A percentile compares a stretch with the other conserved stretches of the same genome.
phyloP scores from a whole-genome alignment of 768 basidiomycete genomes.

The Sporobolomyces roseus region DNA sequence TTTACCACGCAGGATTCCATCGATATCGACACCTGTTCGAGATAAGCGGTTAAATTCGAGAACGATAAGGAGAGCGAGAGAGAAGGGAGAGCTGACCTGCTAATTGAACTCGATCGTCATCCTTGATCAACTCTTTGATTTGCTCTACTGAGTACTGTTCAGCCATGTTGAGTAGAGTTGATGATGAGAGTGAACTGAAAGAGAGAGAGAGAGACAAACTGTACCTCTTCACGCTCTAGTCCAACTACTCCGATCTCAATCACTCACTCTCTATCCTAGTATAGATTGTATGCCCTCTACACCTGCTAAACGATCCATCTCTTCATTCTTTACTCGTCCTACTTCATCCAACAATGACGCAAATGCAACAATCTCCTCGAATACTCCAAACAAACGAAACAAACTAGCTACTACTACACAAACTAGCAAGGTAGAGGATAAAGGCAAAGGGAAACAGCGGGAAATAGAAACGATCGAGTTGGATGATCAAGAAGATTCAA shows the following conservation, averaged over 20 bases:
- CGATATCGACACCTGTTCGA: constrained; percentile 57
- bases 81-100: constrained; percentile 20
- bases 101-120: constrained; percentile 52
- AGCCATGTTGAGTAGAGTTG: no score
- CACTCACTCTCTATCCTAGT: neutral
- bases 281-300: constrained; percentile 2
- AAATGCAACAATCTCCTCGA: no score
- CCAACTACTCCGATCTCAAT: neutral
- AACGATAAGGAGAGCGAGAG: neutral
- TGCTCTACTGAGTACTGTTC: constrained; percentile 56
- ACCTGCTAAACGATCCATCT: constrained; percentile 9
- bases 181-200: neutral
- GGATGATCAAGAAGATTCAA: neutral
- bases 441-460: neutral
- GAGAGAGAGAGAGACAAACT: neutral
- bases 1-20: constrained; percentile 81
- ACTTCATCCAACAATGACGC: neutral
- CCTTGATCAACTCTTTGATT: constrained; percentile 56
- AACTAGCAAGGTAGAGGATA: neutral
- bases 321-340: neutral
- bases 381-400: neutral
- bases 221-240: neutral
- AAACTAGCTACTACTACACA: neutral
- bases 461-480: constrained; percentile 1
- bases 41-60: constrained; percentile 1